phyloP scores from a whole-genome alignment of 805 yeast species.

The Wickerhamia fluorescens region DNA sequence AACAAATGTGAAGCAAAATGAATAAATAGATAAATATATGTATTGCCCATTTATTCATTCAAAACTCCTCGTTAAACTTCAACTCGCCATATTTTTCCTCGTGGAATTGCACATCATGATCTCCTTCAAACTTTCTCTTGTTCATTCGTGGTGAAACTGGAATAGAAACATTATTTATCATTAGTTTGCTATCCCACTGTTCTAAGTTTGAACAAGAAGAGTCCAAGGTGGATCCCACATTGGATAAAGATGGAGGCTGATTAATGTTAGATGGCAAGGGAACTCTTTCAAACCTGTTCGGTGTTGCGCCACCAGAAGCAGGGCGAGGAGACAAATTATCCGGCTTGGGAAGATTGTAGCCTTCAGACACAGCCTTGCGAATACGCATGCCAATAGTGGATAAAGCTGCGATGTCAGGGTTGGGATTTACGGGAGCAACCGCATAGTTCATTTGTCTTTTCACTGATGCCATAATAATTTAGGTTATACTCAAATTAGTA shows the following conservation, averaged over 20 bases:
- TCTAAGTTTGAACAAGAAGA: slow-evolving; percentile 31
- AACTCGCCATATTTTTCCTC: slow-evolving; percentile 38
- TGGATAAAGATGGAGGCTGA: slow-evolving; percentile 40
- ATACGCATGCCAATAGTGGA: slow-evolving; percentile 65
- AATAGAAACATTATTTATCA: slow-evolving; percentile 7
- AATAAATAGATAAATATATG: no score
- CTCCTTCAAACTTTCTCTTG: slow-evolving; percentile 24
- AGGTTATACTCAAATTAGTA: no score
- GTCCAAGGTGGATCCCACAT: slow-evolving; percentile 37
- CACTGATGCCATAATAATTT: no score
- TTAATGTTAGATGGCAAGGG: slow-evolving; percentile 36
- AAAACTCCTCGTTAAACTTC: slow-evolving; percentile 44
- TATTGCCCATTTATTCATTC: no score
- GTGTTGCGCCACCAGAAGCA: slow-evolving; percentile 3
- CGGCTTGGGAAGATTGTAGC: no score
- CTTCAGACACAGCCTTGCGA: slow-evolving; percentile 59
- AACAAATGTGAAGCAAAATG: no score
- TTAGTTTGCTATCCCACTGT: slow-evolving; percentile 30
- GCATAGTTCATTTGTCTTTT: slow-evolving; percentile 31
- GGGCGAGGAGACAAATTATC: no score
- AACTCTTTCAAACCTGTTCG: slow-evolving; percentile 15
- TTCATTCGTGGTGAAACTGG: slow-evolving; percentile 1
- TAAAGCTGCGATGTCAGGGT: slow-evolving; percentile 32
- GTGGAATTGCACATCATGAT: slow-evolving; percentile 12
- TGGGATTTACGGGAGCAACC: slow-evolving; percentile 15